Base-by-base conservation (phyloP, 192 early-diverging fungal species). In the Umbelopsis isabellina region DNA sequence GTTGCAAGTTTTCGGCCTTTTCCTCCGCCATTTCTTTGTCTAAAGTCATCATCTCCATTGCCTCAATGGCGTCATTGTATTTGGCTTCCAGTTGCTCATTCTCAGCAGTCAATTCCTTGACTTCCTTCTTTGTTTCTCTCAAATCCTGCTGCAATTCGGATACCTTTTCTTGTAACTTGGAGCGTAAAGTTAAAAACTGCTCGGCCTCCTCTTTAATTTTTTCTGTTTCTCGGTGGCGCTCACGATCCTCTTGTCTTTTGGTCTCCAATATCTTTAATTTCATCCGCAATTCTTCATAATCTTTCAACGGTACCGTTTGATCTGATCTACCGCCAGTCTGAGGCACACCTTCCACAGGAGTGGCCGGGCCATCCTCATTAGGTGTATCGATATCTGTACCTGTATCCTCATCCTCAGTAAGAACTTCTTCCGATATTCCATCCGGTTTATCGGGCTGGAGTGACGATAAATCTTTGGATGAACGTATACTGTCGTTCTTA, bases 11-110 rank as follows among this genome's bases (percentile, higher is more conserved):
- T 47, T 97, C 95, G 22, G 89, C 88, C 46, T 84, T 85, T 72
- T 97, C 95, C 69, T 96, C 95, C 0, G 93, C 95, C 85, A 95
- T 88, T 77, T 98, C 95, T 75, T 92, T 92, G 83, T 98, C 96
- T 15, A 98, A 72, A 5, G 93, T 82, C 66, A 92, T 87, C 80
- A 95, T 90, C 78, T 98, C 96, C 79, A 96, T 84, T 16, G 81
- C 80, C 23, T 96, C 95, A 22, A 87, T 68, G 18, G 89, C 80
- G 37, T 97, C 95, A 45, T 84, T 82, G 64, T 92, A 84, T 71
- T 90, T 88, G 20, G 74, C 68, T 66, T 96, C 94, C 33, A 84
- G 65, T 3, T 75, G 78, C 35, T 92, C 91, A 69, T 88, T 90
- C 67, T 90, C 94, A 5, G 77, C 49, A 21, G 49, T 44, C 7